Base-by-base conservation (phyloP, 306 rosid genomes). In the Sindora glabra region DNA sequence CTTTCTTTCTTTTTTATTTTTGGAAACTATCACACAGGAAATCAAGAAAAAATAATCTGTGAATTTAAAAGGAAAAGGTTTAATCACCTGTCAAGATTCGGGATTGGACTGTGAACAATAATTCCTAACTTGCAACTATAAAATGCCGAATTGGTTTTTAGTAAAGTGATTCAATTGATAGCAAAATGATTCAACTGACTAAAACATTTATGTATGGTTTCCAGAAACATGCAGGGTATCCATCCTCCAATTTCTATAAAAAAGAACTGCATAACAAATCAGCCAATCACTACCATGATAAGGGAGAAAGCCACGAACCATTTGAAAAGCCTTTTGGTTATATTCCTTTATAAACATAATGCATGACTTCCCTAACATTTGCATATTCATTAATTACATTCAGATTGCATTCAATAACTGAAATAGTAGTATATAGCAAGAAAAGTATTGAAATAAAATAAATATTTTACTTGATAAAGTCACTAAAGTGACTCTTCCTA, bases 241-340 rank as follows among this genome's bases (percentile, higher is more conserved):
- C 98, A 92, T 7, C 89, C 96, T 66, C 90, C 96, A 30, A 92
- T 75, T 81, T 92, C 96, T 16, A 92, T 63, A 78, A 92, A 69
- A 42, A 88, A 50, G 72, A 88, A 92, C 75, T 89, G 86, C 48
- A 89, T 61, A 49, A 92, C 47, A 60, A 92, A 88, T 65, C 98
- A 86, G 44, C 98, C 96, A 41, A 92, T 77, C 36, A 82, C 95
- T 39, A 92, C 96, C 96, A 88, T 86, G 55, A 75, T 80, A 47
- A 92, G 85, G 30, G 98, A 86, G 81, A 88, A 92, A 59, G 87
- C 86, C 72, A 92, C 98, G 90, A 88, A 62, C 98, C 98, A 88
- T 81, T 86, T 92, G 81, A 88, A 92, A 68, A 92, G 94, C 62
- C 86, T 78, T n/a, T 71, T 83, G 87, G 62, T 92, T 92, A 74